phyloP scores from a whole-genome alignment of 495 filamentous ascomycete species.

The Hyaloscypha hepaticicola region DNA sequence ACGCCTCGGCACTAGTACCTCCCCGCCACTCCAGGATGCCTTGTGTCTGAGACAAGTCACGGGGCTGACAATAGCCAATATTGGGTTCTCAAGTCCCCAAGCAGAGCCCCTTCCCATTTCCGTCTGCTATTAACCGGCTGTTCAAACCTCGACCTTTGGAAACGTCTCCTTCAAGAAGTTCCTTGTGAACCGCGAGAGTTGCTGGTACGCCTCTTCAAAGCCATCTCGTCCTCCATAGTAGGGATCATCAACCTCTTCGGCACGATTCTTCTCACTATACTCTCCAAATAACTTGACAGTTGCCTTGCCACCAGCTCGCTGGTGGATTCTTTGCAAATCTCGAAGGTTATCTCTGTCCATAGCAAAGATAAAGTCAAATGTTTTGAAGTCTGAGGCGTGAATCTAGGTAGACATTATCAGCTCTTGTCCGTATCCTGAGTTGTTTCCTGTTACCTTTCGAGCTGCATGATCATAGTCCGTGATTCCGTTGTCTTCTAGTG shows the following conservation, averaged over 20 bases:
- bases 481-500: conserved; percentile 72
- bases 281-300: conserved; percentile 82
- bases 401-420: conserved; percentile 19
- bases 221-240: conserved; percentile 86
- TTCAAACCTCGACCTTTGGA: conserved; percentile 25
- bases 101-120: neutral
- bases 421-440: neutral
- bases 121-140: neutral
- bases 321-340: conserved; percentile 62
- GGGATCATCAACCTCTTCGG: conserved; percentile 81
- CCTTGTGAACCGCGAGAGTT: conserved; percentile 74
- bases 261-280: conserved; percentile 63
- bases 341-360: conserved; percentile 83
- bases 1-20: neutral
- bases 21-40: neutral
- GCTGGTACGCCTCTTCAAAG: conserved; percentile 84
- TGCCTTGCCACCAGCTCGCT: conserved; percentile 51
- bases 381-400: conserved; percentile 65
- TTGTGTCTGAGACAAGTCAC: conserved; percentile 4
- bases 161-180: conserved; percentile 49
- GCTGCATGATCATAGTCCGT: conserved; percentile 74
- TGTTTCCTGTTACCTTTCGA: conserved; percentile 56
- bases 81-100: neutral
- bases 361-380: conserved; percentile 89
- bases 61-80: neutral